Evolutionary conservation across 73 alveolate genomes (phyloP), one percentile per base, ranked within the genome.

Genomic region (Loxodes magnus): DNA sequence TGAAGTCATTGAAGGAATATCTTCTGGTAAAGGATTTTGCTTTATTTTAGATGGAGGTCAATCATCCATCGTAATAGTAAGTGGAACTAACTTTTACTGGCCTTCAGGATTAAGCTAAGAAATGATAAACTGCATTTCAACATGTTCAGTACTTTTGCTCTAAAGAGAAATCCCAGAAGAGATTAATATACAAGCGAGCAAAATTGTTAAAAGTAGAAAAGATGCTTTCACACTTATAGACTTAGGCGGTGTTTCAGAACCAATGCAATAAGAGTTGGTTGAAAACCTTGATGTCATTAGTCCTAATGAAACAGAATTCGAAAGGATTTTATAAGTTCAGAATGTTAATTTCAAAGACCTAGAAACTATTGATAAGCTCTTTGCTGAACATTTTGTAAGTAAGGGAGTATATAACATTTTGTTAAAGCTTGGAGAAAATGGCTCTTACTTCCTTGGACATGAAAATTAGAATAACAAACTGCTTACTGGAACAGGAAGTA

Each of bases 241-340:
- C 39, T 44, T 64, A 25, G 83, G 83, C 25, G 77, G 83, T 16
- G 62, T 53, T 37, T 66, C 38, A 3, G 77, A 63, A 38, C 54
- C 12, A 23, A 36, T 69, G n/a, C 37, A 44, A 10, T 35, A 36
- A 0, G 71, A 64, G 21, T 69, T 69, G 24, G 34, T 69, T 4
- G 28, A 61, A 21, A 49, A 50, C 49, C 20, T 69, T 22, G 74
- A 64, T 28, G 30, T 69, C 37, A 28, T 69, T 5, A 29, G 62
- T 16, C 77, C 71, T 3, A 69, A 69, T 37, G 36, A 44, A 17
- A 48, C 71, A 19, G 83, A 69, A 63, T 21, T 69, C 2, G 67
- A 58, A 29, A 51, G 72, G 27, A 28, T 69, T 0, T 29, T 64
- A 41, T 57, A 51, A n/a, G 52, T 59, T 4, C 34, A 69, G 28